phyloP scores from a whole-genome alignment of 73 alveolate species.

The Breviolum minutum region DNA sequence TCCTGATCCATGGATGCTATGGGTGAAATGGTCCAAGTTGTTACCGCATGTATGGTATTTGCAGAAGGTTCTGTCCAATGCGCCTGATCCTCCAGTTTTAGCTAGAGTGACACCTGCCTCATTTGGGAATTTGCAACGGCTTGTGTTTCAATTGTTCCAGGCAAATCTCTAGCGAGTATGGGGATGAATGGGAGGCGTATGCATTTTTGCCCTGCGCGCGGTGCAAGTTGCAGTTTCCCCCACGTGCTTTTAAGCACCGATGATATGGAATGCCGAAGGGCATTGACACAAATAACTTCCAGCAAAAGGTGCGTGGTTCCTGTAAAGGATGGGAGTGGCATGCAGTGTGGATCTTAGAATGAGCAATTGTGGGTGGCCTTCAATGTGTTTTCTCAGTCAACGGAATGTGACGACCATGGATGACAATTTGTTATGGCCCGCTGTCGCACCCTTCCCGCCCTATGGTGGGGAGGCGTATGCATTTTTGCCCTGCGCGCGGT shows the following conservation, averaged over 20 bases:
- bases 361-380: neutral
- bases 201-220: slow-evolving; percentile 6
- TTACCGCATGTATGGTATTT: neutral
- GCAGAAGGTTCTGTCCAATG: neutral
- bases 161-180: slow-evolving; percentile 2
- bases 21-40: neutral
- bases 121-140: slow-evolving; percentile 7
- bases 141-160: neutral
- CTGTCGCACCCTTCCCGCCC: too few relatives aligned
- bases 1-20: neutral
- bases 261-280: neutral
- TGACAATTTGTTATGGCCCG: neutral
- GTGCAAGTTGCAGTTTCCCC: neutral
- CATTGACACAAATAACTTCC: neutral
- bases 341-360: neutral
- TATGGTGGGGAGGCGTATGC: slow-evolving; percentile 15
- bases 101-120: neutral
- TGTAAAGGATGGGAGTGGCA: neutral
- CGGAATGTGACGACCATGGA: neutral
- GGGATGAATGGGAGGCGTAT: neutral
- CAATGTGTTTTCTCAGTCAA: neutral
- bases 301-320: neutral
- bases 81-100: neutral
- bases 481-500: neutral
- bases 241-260: neutral